Conservation (phyloP, 2,329 filamentous ascomycete genomes). For the Aspergillus spinulosporus region DNA sequence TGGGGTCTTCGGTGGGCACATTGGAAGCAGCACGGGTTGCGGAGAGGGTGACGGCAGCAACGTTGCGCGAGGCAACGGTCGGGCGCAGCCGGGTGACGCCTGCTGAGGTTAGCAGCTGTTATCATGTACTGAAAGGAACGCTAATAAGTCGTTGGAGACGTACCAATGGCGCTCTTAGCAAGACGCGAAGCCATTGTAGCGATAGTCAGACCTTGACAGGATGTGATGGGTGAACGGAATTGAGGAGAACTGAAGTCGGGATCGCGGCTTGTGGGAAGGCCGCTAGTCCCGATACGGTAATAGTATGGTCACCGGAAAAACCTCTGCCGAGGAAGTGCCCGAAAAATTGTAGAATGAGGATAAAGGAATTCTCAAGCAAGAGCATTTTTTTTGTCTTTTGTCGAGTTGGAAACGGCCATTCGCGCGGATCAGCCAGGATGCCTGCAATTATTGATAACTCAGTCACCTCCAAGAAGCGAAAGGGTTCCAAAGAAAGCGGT, state of each 20-base stretch:
- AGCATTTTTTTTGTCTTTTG: not conserved
- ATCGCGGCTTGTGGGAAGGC: conserved; percentile 40
- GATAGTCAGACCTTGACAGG: conserved; percentile 57
- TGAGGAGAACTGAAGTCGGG: conserved; percentile 44
- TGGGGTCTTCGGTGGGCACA: conserved; percentile 82
- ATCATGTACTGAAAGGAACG: conserved; percentile 18
- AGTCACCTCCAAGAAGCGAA: conserved; percentile 42
- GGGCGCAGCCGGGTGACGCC: conserved; percentile 90
- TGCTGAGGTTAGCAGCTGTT: conserved; percentile 48
- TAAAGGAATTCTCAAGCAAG: not conserved
- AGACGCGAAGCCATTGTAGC: conserved; percentile 96
- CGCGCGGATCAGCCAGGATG: conserved; percentile 27
- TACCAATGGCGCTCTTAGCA: conserved; percentile 93
- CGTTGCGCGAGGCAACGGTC: conserved; percentile 69
- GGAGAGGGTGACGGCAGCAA: conserved; percentile 72
- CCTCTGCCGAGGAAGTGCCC: conserved; percentile 30
- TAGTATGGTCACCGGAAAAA: conserved; percentile 35
- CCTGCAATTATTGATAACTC: conserved; percentile 25
- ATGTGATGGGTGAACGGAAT: conserved; percentile 41
- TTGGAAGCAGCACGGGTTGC: conserved; percentile 71
- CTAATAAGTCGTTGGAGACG: conserved; percentile 48
- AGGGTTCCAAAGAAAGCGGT: conserved; percentile 36
- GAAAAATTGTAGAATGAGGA: conserved; percentile 21
- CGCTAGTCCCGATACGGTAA: conserved; percentile 35
- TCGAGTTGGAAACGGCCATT: conserved; percentile 26